A percentile compares a stretch with the other conserved stretches of the same genome.
Evolutionary conservation across 345 rosid species (phyloP).

Genomic region (Camelina sativa): DNA sequence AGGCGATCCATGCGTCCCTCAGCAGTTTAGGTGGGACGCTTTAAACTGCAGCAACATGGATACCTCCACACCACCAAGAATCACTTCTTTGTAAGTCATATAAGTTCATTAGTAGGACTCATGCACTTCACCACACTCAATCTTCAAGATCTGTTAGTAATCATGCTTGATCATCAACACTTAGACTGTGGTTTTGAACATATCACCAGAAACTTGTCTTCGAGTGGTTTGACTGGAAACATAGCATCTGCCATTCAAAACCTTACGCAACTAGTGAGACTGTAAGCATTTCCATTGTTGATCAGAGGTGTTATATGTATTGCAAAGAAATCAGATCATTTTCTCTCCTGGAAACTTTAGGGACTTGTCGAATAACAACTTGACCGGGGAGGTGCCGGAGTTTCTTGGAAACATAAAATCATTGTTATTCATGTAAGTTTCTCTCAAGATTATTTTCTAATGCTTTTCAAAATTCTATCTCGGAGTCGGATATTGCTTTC

Average conservation of each 20-base stretch:
- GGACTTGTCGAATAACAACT: constrained; percentile 61
- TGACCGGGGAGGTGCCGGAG: constrained; percentile 54
- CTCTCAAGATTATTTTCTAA: background rate
- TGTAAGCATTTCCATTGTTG: constrained; percentile 47
- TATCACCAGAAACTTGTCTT: constrained; percentile 46
- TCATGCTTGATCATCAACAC: too few species aligned
- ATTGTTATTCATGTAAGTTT: constrained; percentile 54
- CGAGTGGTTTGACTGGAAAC: constrained; percentile 48
- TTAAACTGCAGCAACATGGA: background rate
- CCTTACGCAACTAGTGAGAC: constrained; percentile 43
- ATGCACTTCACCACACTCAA: too few species aligned
- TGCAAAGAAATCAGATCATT: too few species aligned
- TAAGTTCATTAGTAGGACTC: background rate
- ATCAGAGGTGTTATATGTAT: too few species aligned
- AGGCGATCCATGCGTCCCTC: constrained; percentile 33
- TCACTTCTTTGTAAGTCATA: constrained; percentile 35
- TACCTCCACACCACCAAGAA: constrained; percentile 8
- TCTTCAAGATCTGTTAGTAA: too few species aligned
- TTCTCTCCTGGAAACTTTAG: too few species aligned
- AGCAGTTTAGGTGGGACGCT: constrained; percentile 2
- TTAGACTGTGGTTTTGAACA: too few species aligned
- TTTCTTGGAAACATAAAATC: constrained; percentile 50
- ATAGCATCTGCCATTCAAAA: constrained; percentile 44
- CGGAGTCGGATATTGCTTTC: too few species aligned
- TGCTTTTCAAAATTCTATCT: too few species aligned